phyloP scores from a whole-genome alignment of 108 stramenopile genomes.

The Nitzschia palea region DNA sequence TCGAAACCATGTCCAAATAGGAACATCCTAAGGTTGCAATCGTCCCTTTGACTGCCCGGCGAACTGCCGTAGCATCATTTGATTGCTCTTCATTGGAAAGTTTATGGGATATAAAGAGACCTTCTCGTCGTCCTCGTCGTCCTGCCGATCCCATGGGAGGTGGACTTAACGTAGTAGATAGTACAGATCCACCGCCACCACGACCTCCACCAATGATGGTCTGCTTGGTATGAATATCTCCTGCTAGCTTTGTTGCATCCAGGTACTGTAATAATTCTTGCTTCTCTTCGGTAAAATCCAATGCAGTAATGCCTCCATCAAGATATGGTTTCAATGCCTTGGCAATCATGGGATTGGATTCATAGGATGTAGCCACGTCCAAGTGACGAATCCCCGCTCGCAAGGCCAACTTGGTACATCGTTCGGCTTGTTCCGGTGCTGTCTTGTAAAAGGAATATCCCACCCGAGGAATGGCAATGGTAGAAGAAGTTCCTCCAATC shows the following conservation, averaged over 20 bases:
- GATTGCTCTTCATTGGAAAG: slow-evolving; percentile 74
- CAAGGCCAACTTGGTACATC: slow-evolving; percentile 60
- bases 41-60: slow-evolving; percentile 33
- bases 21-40: slow-evolving; percentile 14
- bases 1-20: slow-evolving; percentile 70
- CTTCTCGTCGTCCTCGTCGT: slow-evolving; percentile 34
- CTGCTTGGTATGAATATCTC: background rate
- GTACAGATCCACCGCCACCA: background rate
- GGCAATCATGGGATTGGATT: slow-evolving; percentile 44
- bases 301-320: slow-evolving; percentile 21
- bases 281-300: slow-evolving; percentile 31
- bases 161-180: slow-evolving; percentile 6
- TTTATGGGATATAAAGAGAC: slow-evolving; percentile 72
- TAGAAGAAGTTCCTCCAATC: slow-evolving; percentile 15
- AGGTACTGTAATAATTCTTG: slow-evolving; percentile 34
- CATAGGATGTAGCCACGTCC: slow-evolving; percentile 65
- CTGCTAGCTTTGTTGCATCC: slow-evolving; percentile 21
- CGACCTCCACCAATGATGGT: background rate
- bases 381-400: slow-evolving; percentile 66
- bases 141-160: slow-evolving; percentile 32
- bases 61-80: slow-evolving; percentile 32
- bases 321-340: slow-evolving; percentile 42
- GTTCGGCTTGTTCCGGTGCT: slow-evolving; percentile 42
- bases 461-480: slow-evolving; percentile 55
- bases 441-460: slow-evolving; percentile 85